Evolutionary conservation across 2,329 filamentous ascomycete species (phyloP).

Genomic region (Thyridium curvatum): DNA sequence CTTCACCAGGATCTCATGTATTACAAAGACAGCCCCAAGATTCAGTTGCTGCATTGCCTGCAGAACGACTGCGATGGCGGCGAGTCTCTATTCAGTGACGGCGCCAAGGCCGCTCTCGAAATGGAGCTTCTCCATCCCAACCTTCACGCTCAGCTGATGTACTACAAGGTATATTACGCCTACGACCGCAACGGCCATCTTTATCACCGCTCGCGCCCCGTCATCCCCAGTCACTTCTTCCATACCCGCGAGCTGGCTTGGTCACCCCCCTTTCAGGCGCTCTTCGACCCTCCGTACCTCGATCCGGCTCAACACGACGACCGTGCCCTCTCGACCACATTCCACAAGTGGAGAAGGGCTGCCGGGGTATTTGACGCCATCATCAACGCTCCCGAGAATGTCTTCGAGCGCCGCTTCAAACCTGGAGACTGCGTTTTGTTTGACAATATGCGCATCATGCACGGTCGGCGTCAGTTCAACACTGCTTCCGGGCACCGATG

Average conservation of each 20-base stretch:
- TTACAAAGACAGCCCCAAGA: slow-evolving; percentile 68
- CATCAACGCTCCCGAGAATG: slow-evolving; percentile 49
- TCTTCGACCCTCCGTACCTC: slow-evolving; percentile 25
- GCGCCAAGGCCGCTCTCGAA: slow-evolving; percentile 51
- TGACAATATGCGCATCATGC: slow-evolving; percentile 78
- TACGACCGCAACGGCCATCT: slow-evolving; percentile 61
- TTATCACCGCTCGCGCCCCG: slow-evolving; percentile 53
- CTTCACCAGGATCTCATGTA: slow-evolving; percentile 95
- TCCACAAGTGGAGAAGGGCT: slow-evolving; percentile 22
- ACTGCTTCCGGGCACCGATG: slow-evolving; percentile 60
- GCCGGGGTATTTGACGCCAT: slow-evolving; percentile 49
- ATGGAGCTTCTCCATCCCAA: slow-evolving; percentile 30
- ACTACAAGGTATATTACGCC: slow-evolving; percentile 56
- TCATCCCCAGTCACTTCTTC: slow-evolving; percentile 34
- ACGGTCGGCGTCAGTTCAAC: slow-evolving; percentile 76
- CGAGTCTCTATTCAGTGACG: slow-evolving; percentile 80
- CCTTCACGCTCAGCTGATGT: slow-evolving; percentile 53
- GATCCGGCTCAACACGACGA: too few relatives aligned
- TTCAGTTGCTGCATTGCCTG: slow-evolving; percentile 87
- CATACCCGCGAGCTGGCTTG: slow-evolving; percentile 43
- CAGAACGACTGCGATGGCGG: slow-evolving; percentile 75
- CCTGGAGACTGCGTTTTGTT: slow-evolving; percentile 92
- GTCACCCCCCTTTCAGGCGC: slow-evolving; percentile 74
- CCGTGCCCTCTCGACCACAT: slow-evolving; percentile 1
- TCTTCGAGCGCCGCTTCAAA: slow-evolving; percentile 67